Evolutionary conservation across 139 green algal genomes (phyloP), one percentile per base, ranked within the genome.

Genomic region (Chlamydomonas applanata): DNA sequence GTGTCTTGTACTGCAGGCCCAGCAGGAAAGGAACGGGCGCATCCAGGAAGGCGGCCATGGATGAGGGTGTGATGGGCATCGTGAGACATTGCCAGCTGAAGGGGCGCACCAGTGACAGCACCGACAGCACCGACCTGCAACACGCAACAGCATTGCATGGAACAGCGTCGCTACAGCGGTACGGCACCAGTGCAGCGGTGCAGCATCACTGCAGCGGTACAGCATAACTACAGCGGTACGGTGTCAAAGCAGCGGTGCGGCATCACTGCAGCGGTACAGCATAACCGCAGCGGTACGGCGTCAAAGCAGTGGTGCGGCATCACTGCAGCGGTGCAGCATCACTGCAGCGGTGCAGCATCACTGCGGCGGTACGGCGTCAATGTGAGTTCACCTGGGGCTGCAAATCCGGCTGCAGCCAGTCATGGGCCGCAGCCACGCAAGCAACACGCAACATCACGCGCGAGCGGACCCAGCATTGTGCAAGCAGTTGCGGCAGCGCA

Each of bases 1-100:
- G 57, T 3, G 94, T 97, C 76, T 98, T 98, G 83, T 94, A 92
- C 82, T 96, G 88, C 59, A 93, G 60, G 0, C 93, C 93, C 63
- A 95, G 68, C 63, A 97, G 79, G 74, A 97, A 97, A 0, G 93
- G 93, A 53, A 95, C 90, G 2, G 90, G 90, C 13, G 89, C 89
- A 17, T 95, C 90, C 49, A 95, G 54, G 64, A 93, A 89, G 33
- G 60, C 80, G 30, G 90, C 45, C 65, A 93, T 87, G 45, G 69
- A 71, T 14, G 59, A 35, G 0, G 92, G 93, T 60, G 93, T 86
- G 22, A 97, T 86, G 16, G 94, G 94, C 76, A 98, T 57, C 69
- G 97, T 76, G 63, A 98, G 83, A 59, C 64, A 89, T 77, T 97
- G 91, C 93, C 93, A 97, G 56, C 71, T 53, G 67, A 94, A 96